Conservation (phyloP, 176 grass and related monocot species). For the Rhynchospora tenuis region DNA sequence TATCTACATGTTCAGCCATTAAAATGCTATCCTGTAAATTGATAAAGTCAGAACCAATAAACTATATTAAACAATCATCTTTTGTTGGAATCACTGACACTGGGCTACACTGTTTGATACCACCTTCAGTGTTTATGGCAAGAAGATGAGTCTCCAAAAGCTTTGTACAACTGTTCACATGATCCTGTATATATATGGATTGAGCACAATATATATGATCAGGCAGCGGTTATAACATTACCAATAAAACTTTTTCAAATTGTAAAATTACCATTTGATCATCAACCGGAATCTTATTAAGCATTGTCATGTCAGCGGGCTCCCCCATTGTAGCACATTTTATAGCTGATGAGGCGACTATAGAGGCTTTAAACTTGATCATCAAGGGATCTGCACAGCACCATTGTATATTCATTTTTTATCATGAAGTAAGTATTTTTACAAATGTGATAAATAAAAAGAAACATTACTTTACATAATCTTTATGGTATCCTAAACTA, state of each 20-base stretch:
- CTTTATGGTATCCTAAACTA: too few relatives aligned
- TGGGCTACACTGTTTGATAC: conserved; percentile 24
- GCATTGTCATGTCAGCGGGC: not conserved
- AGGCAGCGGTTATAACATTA: not conserved
- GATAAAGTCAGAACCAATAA: not conserved
- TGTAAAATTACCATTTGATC: conserved; percentile 21
- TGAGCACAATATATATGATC: not conserved
- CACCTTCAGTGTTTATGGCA: not conserved
- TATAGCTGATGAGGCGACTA: conserved; percentile 45
- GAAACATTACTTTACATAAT: not conserved
- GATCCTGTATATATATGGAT: not conserved
- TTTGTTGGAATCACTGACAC: conserved; percentile 26
- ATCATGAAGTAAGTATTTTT: not conserved
- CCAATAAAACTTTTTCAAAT: not conserved
- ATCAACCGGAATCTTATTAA: conserved; percentile 4
- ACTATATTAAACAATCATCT: not conserved
- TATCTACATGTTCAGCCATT: conserved; percentile 24
- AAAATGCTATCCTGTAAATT: not conserved
- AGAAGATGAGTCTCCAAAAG: conserved; percentile 17
- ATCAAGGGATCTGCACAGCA: conserved; percentile 17
- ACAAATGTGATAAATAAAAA: not conserved
- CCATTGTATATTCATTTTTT: not conserved
- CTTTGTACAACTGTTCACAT: conserved; percentile 17
- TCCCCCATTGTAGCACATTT: conserved; percentile 8
- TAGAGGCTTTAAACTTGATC: conserved; percentile 38